phyloP scores from a whole-genome alignment of 495 filamentous ascomycete genomes.

The Penicillium soppii region DNA sequence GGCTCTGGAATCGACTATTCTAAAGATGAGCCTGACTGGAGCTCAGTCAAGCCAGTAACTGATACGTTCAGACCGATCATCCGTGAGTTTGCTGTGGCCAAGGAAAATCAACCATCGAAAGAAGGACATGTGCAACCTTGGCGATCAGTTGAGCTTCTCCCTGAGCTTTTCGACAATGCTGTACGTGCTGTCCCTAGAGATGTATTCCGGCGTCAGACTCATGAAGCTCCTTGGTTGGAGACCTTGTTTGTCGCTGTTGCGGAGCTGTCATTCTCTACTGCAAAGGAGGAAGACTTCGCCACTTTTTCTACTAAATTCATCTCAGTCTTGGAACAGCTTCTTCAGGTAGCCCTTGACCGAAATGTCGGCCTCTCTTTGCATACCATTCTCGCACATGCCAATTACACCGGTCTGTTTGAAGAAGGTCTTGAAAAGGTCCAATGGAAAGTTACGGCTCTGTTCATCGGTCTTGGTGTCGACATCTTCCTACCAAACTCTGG shows the following conservation, averaged over 20 bases:
- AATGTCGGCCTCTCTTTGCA: conserved; percentile 45
- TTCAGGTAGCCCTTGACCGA: conserved; percentile 41
- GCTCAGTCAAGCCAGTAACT: conserved; percentile 42
- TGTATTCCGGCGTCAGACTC: conserved; percentile 52
- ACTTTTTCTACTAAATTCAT: conserved; percentile 36
- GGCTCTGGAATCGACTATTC: conserved; percentile 48
- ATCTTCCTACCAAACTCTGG: conserved; percentile 62
- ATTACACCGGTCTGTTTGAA: conserved; percentile 44
- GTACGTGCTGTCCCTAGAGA: conserved; percentile 53
- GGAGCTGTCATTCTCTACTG: conserved; percentile 42
- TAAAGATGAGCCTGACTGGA: conserved; percentile 44
- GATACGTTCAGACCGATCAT: conserved; percentile 42
- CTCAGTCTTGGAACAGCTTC: conserved; percentile 37
- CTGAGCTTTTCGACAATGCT: conserved; percentile 44
- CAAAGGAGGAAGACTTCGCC: conserved; percentile 32
- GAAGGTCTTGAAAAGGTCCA: conserved; percentile 42
- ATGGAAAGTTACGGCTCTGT: conserved; percentile 61
- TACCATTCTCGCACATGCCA: conserved; percentile 43
- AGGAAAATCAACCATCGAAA: conserved; percentile 4
- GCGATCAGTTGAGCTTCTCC: conserved; percentile 29
- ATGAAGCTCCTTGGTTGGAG: conserved; percentile 67
- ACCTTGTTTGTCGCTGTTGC: conserved; percentile 58
- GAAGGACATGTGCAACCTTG: conserved; percentile 23
- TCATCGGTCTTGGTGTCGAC: conserved; percentile 66
- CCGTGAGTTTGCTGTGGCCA: conserved; percentile 19